Evolutionary conservation across 768 basidiomycete genomes (phyloP).

Genomic region (Suillus brevipes): DNA sequence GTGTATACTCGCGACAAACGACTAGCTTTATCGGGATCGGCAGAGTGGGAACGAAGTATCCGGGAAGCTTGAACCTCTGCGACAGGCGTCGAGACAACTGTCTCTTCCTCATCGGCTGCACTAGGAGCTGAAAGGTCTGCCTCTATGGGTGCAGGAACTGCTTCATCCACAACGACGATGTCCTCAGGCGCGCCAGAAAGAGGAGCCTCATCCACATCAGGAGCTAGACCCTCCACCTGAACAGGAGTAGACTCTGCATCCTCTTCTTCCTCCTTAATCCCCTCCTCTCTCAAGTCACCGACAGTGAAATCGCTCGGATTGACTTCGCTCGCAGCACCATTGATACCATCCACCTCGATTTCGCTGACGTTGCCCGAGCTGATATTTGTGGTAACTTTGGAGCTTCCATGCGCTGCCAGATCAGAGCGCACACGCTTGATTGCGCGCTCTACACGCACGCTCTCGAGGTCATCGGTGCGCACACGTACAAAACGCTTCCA

Average conservation of each 20-base stretch:
- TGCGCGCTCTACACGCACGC: conserved; percentile 81
- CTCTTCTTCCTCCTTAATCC: conserved; percentile 30
- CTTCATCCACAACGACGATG: conserved; percentile 8
- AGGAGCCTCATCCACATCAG: conserved; percentile 10
- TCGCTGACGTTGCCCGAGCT: conserved; percentile 36
- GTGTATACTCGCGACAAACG: conserved; percentile 61
- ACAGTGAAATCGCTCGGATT: conserved; percentile 16
- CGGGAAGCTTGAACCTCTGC: conserved; percentile 41
- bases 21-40: conserved; percentile 66
- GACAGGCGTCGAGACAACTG: conserved; percentile 38
- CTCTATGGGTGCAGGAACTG: conserved; percentile 16
- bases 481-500: conserved; percentile 90
- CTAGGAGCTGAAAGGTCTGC: conserved; percentile 23
- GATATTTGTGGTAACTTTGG: conserved; percentile 30
- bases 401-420: conserved; percentile 67
- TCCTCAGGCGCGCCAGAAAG: conserved; percentile 13
- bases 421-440: conserved; percentile 88
- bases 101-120: conserved; percentile 30
- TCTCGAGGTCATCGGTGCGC: conserved; percentile 85
- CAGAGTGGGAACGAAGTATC: conserved; percentile 78
- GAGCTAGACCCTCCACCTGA: conserved; percentile 8
- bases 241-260: conserved; percentile 10
- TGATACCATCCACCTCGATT: conserved; percentile 27
- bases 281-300: conserved; percentile 22
- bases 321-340: conserved; percentile 32